Base-by-base conservation (phyloP, 352 stramenopile genomes). In the Phytophthora sojae region DNA sequence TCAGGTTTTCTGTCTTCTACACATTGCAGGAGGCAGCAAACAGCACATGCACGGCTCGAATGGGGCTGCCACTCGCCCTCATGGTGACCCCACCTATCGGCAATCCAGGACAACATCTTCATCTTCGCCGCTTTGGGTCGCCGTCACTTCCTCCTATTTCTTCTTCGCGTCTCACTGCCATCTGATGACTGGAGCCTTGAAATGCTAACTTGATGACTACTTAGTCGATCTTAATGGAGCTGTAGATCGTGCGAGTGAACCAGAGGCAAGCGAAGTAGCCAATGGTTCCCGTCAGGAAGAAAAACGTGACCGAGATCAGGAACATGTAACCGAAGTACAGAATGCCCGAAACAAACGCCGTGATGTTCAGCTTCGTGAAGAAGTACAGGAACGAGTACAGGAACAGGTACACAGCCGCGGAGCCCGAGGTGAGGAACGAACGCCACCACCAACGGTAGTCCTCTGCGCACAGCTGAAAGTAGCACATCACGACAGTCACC, bases 281-380 rank as follows among this genome's bases (percentile, higher is more conserved):
- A 54, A 99, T 95, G 44, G 91, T 97, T 57, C 96, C 97, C 69
- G 91, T 99, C 29, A 99, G 88, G 76, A 99, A 97, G 79, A 99
- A 98, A 74, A 99, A 97, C 25, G 88, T 97, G 61, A 99, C 67
- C 63, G 93, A 99, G 57, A 98, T 97, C 81, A 99, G 96, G 68
- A 85, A 89, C 98, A 99, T 99, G 90, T 99, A 99, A 57, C 97
- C 98, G 91, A 99, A 99, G 89, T 99, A 99, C 50, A 99, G 82
- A 64, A 99, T 77, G 26, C 86, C 89, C 51, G 91, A 97, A 35
- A 97, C 92, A 30, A 97, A 92, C 55, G 90, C 88, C 57, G 97
- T 98, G 66, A 99, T 98, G 69, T 99, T 97, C 73, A 99, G 88
- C 81, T 99, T 99, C 45, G 88, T 98, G 70, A 92, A 92, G 74